Base-by-base conservation (phyloP, 495 filamentous ascomycete species). In the Neurospora hispaniola region DNA sequence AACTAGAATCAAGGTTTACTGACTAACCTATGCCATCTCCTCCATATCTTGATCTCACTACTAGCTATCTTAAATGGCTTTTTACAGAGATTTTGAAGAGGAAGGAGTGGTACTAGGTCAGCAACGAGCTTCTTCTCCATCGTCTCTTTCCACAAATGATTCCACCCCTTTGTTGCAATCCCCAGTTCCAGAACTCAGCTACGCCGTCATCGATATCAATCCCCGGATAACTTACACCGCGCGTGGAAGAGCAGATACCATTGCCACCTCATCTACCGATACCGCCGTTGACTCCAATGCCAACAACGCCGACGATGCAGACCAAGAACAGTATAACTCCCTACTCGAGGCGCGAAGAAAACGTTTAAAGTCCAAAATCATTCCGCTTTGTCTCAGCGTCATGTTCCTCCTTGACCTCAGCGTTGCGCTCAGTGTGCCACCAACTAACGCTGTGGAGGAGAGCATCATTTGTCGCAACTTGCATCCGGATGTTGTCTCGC, bases 401-500 rank as follows among this genome's bases (percentile, higher is more conserved):
- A 43, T 81, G 70, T 78, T 80, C 72, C 48, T 80, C 70, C 68
- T 80, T 69, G 79, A 79, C 70, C 74, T 81, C 11, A 74, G 73
- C 35, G 38, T 69, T 48, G 76, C 70, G 71, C 75, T 79, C 12
- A 8, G 31, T 35, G 41, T 62, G 23, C 74, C 81, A 14, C 75
- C 81, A 1, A 70, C 42, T n/a, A 79, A 74, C 48, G 75, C 73
- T 44, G 73, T 81, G 72, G 79, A 80, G 73, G 81, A 82, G 71
- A 66, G 69, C 39, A 77, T 82, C 72, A 77, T 82, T 54, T 82
- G 81, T 74, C 71, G 76, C 9, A 72, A 76, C 39, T 74, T 76
- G n/a, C 75, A 80, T 75, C 80, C 80, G 27, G 75, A 77, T 20
- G 66, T 74, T 9, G 72, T 75, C 31, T 14, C 18, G 8, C 14